Evolutionary conservation across 2,329 filamentous ascomycete genomes (phyloP).

Genomic region (Fusarium oxysporum): DNA sequence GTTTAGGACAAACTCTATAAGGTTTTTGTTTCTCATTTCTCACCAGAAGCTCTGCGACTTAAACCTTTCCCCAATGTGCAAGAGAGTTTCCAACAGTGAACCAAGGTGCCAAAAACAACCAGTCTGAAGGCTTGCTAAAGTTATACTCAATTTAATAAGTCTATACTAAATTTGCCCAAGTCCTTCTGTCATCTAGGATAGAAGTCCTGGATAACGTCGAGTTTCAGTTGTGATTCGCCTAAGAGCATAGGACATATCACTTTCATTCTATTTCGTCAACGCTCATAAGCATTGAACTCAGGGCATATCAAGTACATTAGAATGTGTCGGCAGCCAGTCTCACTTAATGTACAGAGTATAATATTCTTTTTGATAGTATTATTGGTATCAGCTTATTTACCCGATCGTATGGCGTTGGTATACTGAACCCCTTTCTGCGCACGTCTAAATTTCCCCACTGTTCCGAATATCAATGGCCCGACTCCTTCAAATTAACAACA

Average conservation of each 20-base stretch:
- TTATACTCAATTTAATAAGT: too few relatives aligned
- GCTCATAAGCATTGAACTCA: background rate
- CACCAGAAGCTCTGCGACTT: background rate
- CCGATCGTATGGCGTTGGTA: slow-evolving; percentile 24
- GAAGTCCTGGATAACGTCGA: background rate
- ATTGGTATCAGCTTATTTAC: slow-evolving; percentile 3
- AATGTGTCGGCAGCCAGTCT: background rate
- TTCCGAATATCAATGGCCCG: background rate
- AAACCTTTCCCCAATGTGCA: too few relatives aligned
- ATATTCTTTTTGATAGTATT: background rate
- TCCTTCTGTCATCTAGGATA: too few relatives aligned
- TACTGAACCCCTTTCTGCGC: slow-evolving; percentile 12
- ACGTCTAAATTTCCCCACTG: slow-evolving; percentile 18
- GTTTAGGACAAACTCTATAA: background rate
- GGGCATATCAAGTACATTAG: background rate
- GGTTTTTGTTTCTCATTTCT: background rate
- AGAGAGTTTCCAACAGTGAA: too few relatives aligned
- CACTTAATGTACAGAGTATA: background rate
- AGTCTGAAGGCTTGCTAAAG: too few relatives aligned
- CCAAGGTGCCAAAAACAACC: too few relatives aligned
- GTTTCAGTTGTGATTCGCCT: background rate
- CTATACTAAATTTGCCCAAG: too few relatives aligned
- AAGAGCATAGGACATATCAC: too few relatives aligned
- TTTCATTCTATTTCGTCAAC: background rate
- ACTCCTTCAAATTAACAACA: slow-evolving; percentile 9